Percentiles rank a stretch among this genome's conserved stretches.
Conservation (phyloP, 108 stramenopile genomes). For the Thalassiosira profunda region DNA sequence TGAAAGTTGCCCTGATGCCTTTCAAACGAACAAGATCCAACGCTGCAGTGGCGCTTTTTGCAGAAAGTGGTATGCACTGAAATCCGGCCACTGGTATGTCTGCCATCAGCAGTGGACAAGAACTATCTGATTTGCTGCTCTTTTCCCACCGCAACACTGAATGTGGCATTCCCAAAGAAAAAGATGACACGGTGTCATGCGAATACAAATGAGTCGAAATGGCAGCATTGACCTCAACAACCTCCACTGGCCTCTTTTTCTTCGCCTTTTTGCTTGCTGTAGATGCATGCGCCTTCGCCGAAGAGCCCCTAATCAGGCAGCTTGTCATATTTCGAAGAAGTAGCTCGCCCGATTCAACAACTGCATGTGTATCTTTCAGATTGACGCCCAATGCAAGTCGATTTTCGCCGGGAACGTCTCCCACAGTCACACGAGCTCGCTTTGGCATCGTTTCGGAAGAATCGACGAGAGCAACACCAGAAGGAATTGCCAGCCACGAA, state of each 20-base stretch:
- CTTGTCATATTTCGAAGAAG: conserved; percentile 16
- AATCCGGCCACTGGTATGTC: background rate
- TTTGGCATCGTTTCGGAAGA: background rate
- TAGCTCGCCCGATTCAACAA: conserved; percentile 6
- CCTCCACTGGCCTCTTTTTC: conserved; percentile 9
- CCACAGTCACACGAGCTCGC: conserved; percentile 4
- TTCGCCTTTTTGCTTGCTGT: conserved; percentile 1
- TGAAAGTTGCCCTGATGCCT: conserved; percentile 16
- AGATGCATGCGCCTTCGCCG: background rate
- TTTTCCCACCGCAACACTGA: background rate
- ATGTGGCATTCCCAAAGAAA: conserved; percentile 21
- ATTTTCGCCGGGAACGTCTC: conserved; percentile 7
- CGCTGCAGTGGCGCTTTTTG: background rate
- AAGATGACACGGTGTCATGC: conserved; percentile 1
- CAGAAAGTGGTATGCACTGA: conserved; percentile 4
- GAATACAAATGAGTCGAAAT: conserved; percentile 13
- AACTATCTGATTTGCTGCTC: background rate
- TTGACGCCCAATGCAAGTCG: conserved; percentile 25
- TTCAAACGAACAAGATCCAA: conserved; percentile 23
- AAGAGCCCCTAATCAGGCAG: conserved; percentile 3
- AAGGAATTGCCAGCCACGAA: conserved; percentile 16
- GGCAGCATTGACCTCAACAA: conserved; percentile 24
- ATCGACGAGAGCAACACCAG: conserved; percentile 8
- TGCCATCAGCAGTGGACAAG: background rate
- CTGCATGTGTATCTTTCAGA: conserved; percentile 7